Evolutionary conservation across 1,284 basidiomycete genomes (phyloP).

Genomic region (Rhodofomes roseus): DNA sequence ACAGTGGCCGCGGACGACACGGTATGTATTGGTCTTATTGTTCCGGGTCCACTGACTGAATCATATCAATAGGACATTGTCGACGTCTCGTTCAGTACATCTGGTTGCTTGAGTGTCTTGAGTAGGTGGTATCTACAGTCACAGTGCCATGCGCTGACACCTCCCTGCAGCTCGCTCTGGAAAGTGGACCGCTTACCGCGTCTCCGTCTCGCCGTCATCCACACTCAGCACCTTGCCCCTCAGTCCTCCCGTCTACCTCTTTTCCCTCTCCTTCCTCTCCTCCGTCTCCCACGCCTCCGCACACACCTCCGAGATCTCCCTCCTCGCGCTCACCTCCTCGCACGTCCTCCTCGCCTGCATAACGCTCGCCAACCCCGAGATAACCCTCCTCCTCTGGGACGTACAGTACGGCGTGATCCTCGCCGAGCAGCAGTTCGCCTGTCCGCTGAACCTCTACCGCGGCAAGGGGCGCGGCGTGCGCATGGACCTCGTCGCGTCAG

Average conservation of each 20-base stretch:
- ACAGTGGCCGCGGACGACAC: conserved; percentile 15
- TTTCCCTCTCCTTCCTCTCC: conserved; percentile 27
- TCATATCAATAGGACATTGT: conserved; percentile 20
- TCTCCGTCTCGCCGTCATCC: conserved; percentile 24
- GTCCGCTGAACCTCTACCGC: conserved; percentile 46
- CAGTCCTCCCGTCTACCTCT: conserved; percentile 33
- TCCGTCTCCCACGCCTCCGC: conserved; percentile 6
- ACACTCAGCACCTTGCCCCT: conserved; percentile 11
- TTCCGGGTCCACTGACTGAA: not conserved
- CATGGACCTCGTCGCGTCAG: conserved; percentile 26
- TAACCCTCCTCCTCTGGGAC: conserved; percentile 67
- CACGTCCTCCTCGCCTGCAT: conserved; percentile 57
- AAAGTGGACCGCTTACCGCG: conserved; percentile 44
- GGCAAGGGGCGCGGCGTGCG: conserved; percentile 32
- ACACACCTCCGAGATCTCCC: conserved; percentile 31
- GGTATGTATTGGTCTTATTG: conserved; percentile 8
- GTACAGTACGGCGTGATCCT: conserved; percentile 66
- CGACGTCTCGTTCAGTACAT: conserved; percentile 42
- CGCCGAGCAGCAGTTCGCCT: conserved; percentile 46
- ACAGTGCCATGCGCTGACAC: not conserved
- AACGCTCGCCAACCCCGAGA: conserved; percentile 38
- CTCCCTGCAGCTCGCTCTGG: conserved; percentile 37
- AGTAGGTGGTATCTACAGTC: conserved; percentile 37
- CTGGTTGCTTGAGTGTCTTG: conserved; percentile 48
- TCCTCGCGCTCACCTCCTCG: conserved; percentile 57